A percentile compares a stretch with the other conserved stretches of the same genome.
Evolutionary conservation across 2,329 filamentous ascomycete genomes (phyloP).

Genomic region (Paraphaeosphaeria minitans): DNA sequence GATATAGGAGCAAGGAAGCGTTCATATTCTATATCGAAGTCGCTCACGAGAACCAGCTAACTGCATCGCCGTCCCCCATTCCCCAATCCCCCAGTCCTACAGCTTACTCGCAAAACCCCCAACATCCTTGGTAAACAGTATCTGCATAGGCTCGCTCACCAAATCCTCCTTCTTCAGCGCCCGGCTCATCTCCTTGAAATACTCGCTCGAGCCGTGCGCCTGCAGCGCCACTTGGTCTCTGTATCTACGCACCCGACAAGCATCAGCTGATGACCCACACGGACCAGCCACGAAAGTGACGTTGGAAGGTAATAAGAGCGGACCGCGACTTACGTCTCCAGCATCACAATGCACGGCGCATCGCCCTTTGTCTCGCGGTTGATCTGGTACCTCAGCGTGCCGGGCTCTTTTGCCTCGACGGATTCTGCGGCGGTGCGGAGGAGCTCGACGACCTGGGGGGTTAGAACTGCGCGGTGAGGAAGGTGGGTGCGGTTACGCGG

Average conservation of each 20-base stretch:
- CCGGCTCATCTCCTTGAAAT: slow-evolving; percentile 29
- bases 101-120: slow-evolving; percentile 30
- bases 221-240: slow-evolving; percentile 36
- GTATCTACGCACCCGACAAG: slow-evolving; percentile 28
- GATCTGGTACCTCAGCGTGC: slow-evolving; percentile 40
- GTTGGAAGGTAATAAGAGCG: neutral
- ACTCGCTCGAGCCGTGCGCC: slow-evolving; percentile 29
- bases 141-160: slow-evolving; percentile 34
- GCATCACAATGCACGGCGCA: slow-evolving; percentile 34
- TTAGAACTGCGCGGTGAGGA: neutral
- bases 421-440: slow-evolving; percentile 27
- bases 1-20: neutral
- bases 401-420: slow-evolving; percentile 42
- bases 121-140: slow-evolving; percentile 35
- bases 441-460: slow-evolving; percentile 36
- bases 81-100: neutral
- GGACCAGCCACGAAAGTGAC: too few species aligned
- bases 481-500: slow-evolving; percentile 23
- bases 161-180: slow-evolving; percentile 37
- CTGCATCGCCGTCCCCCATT: too few species aligned
- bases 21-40: too few species aligned
- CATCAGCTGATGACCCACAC: neutral
- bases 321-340: slow-evolving; percentile 35
- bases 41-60: too few species aligned
- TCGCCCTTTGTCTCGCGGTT: slow-evolving; percentile 37